A percentile compares a stretch with the other conserved stretches of the same genome.
phyloP scores from a whole-genome alignment of 768 basidiomycete genomes.

The Mycena vulgaris region DNA sequence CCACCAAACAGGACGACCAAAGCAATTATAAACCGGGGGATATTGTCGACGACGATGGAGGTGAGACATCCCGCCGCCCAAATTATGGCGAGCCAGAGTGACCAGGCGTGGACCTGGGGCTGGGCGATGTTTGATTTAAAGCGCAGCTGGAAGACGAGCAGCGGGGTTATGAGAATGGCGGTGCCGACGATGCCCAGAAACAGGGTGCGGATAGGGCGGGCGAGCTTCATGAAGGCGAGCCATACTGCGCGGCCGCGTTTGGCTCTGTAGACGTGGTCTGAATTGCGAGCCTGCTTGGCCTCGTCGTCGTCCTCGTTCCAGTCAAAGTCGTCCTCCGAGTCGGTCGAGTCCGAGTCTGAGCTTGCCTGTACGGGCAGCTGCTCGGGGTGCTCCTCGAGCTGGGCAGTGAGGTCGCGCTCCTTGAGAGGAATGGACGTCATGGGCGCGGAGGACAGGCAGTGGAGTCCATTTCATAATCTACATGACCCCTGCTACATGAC shows the following conservation, averaged over 20 bases:
- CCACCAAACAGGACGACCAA: slow-evolving; percentile 70
- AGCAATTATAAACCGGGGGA: slow-evolving; percentile 70
- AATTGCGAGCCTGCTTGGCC: slow-evolving; percentile 41
- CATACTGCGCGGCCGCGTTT: slow-evolving; percentile 76
- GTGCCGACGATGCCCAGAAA: slow-evolving; percentile 72
- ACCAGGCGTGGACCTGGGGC: slow-evolving; percentile 73
- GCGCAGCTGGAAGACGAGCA: slow-evolving; percentile 76
- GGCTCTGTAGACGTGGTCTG: slow-evolving; percentile 59
- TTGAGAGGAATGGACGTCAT: slow-evolving; percentile 34
- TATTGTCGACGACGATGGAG: slow-evolving; percentile 74
- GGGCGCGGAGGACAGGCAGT: not conserved
- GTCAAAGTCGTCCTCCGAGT: slow-evolving; percentile 80
- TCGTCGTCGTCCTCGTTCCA: slow-evolving; percentile 77
- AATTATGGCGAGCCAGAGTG: slow-evolving; percentile 77
- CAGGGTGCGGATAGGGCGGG: slow-evolving; percentile 70
- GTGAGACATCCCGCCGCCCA: slow-evolving; percentile 77
- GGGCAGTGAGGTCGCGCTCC: slow-evolving; percentile 44
- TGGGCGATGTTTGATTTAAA: slow-evolving; percentile 66
- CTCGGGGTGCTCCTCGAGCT: slow-evolving; percentile 37
- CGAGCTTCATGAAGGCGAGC: slow-evolving; percentile 77
- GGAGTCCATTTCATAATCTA: slow-evolving; percentile 2
- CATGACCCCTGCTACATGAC: not conserved
- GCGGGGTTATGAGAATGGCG: slow-evolving; percentile 77
- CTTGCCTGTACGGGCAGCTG: slow-evolving; percentile 41
- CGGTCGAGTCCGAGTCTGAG: slow-evolving; percentile 67